Conservation (phyloP, 805 yeast species). For the Kockiozyma suomiensis region DNA sequence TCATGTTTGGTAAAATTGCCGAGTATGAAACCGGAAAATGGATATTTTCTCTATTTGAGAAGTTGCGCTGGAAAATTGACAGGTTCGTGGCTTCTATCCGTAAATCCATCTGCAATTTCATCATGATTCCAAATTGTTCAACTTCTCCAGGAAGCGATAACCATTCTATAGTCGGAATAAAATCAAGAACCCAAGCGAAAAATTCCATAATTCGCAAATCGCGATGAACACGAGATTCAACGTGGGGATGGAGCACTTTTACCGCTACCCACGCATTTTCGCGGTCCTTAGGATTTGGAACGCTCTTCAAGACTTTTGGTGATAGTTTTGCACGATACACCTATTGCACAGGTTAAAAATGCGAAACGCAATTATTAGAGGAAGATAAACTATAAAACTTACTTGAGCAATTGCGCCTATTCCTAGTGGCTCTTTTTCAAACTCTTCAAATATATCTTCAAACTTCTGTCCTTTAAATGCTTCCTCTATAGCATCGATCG, state of each 20-base stretch:
- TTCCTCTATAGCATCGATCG: slow-evolving; percentile 58
- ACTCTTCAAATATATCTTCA: slow-evolving; percentile 79
- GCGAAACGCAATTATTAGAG: too few relatives aligned
- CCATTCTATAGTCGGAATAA: slow-evolving; percentile 97
- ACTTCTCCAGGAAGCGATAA: slow-evolving; percentile 92
- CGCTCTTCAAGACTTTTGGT: slow-evolving; percentile 28
- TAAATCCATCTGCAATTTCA: slow-evolving; percentile 86
- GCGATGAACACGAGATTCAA: slow-evolving; percentile 67
- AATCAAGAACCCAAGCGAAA: slow-evolving; percentile 70
- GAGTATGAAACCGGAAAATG: slow-evolving; percentile 80
- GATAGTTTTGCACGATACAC: slow-evolving; percentile 77
- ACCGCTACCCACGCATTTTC: slow-evolving; percentile 66
- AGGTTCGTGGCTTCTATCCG: slow-evolving; percentile 87
- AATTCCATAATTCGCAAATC: slow-evolving; percentile 83
- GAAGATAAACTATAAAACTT: neutral
- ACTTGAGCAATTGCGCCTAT: slow-evolving; percentile 97
- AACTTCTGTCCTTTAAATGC: slow-evolving; percentile 60
- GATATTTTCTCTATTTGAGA: slow-evolving; percentile 58
- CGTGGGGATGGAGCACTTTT: slow-evolving; percentile 90
- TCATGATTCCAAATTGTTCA: slow-evolving; percentile 77
- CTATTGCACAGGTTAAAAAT: too few relatives aligned
- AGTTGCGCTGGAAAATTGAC: slow-evolving; percentile 69
- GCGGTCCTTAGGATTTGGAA: slow-evolving; percentile 24
- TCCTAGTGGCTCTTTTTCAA: slow-evolving; percentile 76
- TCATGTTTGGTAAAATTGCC: slow-evolving; percentile 40